Evolutionary conservation across 2,329 filamentous ascomycete genomes (phyloP), one percentile per base, ranked within the genome.

Genomic region (Stagonosporopsis rhizophila): DNA sequence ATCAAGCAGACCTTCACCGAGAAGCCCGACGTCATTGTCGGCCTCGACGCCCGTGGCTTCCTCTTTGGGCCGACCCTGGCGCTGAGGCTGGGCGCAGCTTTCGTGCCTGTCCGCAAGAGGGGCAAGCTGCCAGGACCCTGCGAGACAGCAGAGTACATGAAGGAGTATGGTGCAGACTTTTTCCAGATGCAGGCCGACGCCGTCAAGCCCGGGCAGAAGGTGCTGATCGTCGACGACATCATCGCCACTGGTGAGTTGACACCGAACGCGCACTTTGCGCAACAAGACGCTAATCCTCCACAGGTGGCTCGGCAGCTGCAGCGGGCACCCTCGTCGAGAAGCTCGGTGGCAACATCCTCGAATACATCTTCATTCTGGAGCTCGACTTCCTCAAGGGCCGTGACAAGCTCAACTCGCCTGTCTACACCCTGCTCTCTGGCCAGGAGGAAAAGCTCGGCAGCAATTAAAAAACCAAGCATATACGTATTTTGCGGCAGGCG

Each of bases 161-260:
- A 99, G 84, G 95, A 99, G 79, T 99, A 99, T 74, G 95, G 95
- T 62, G 85, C 88, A 78, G 95, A 99, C 77, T 89, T 89, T 75
- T 98, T 99, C 82, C 91, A 98, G 84, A 96, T 99, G 82, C 95
- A 99, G 82, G 82, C 85, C 65, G 92, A 90, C 77, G 89, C 89
- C 40, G 88, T 99, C 71, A 88, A 90, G 80, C 83, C 86, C 47
- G 93, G 93, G 32, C 91, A 96, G 81, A 93, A 89, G 77, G 94
- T 96, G 55, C 81, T 99, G 60, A 85, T 99, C 64, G 92, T 99
- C 28, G 95, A 99, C 78, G 95, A 99, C 77, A 96, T 99, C 73
- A 98, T 99, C 80, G 95, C 95, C 54, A 99, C 95, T 64, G 94
- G 94, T 96, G 83, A 77, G 89, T 15, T 11, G 2, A 7, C 6